Evolutionary conservation across 345 rosid genomes (phyloP).

Genomic region (Arabidopsis suecica): DNA sequence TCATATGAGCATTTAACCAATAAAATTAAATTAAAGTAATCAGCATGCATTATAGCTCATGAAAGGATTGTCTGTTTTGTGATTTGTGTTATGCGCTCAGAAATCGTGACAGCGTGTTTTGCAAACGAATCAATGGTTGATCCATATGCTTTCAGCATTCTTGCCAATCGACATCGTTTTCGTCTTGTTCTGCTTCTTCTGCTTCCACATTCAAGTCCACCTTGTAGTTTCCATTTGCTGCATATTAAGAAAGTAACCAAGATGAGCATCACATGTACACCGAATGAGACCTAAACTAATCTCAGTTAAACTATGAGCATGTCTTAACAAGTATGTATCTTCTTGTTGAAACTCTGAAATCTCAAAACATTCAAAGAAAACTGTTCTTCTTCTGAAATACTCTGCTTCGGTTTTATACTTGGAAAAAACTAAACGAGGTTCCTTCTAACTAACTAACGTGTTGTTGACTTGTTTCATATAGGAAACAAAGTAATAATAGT

Average conservation of each 20-base stretch:
- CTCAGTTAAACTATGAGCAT: neutral
- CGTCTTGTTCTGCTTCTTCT: slow-evolving; percentile 67
- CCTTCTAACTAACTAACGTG: neutral
- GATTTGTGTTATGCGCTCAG: neutral
- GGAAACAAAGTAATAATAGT: slow-evolving; percentile 12
- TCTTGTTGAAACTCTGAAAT: neutral
- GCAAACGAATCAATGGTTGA: neutral
- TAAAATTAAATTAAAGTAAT: neutral
- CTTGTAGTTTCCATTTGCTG: slow-evolving; percentile 15
- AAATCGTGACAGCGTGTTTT: too few species aligned
- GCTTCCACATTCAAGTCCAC: slow-evolving; percentile 48
- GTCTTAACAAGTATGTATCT: neutral
- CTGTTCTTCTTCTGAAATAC: neutral
- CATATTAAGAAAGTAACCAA: slow-evolving; percentile 1
- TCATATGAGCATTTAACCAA: neutral
- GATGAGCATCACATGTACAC: slow-evolving; percentile 1
- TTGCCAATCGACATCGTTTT: slow-evolving; percentile 81
- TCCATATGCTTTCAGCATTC: slow-evolving; percentile 56
- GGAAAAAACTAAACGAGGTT: neutral
- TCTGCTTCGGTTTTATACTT: neutral
- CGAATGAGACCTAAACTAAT: neutral
- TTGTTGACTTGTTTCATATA: slow-evolving; percentile 10
- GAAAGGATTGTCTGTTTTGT: too few species aligned
- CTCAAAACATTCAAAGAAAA: neutral
- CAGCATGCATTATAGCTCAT: too few species aligned